Base-by-base conservation (phyloP, 306 rosid genomes). In the Sicyos edulis region DNA sequence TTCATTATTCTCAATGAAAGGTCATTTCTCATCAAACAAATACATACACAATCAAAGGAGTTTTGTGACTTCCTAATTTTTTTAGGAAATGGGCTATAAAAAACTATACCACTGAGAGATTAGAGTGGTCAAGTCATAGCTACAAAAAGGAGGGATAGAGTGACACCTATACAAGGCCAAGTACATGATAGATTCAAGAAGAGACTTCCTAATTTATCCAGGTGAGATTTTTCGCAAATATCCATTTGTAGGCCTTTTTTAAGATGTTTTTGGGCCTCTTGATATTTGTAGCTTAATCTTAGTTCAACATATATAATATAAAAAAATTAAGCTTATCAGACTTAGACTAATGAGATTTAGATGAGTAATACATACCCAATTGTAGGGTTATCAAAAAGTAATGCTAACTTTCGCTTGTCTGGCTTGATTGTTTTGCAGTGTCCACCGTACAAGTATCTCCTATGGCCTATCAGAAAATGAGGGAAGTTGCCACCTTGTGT, bases 401-500 rank as follows among this genome's bases (percentile, higher is more conserved):
- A 53, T 6, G 91, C 96, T 75, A 91, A 78, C 89, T 93, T 93
- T 75, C 99, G 90, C 84, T 93, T 93, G 82, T 93, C 99, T 3
- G 99, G 99, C 81, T 80, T 91, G 80, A 93, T 89, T 67, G 97
- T 93, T 89, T 89, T 89, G 16, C 97, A 77, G 77, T 93, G 99
- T 83, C 99, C 99, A 29, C 91, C 87, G 81, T 83, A 87, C 85
- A 93, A 85, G 88, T 91, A 91, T 86, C 97, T 85, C 71, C 99
- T 82, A 85, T 93, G 99, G 79, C 99, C 99, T 77, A 89, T 85
- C 70, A 91, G 80, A 76, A 93, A 91, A 85, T 93, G 99, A 73
- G 99, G 99, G 82, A 93, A 93, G 87, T 93, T 93, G 64, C 97
- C 99, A 34, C 97, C 99, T 74, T 93, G 99, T 68, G 99, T 91